Percentiles rank a stretch among this genome's conserved stretches.
Conservation (phyloP, 257 asterid species). For the Plantago major region DNA sequence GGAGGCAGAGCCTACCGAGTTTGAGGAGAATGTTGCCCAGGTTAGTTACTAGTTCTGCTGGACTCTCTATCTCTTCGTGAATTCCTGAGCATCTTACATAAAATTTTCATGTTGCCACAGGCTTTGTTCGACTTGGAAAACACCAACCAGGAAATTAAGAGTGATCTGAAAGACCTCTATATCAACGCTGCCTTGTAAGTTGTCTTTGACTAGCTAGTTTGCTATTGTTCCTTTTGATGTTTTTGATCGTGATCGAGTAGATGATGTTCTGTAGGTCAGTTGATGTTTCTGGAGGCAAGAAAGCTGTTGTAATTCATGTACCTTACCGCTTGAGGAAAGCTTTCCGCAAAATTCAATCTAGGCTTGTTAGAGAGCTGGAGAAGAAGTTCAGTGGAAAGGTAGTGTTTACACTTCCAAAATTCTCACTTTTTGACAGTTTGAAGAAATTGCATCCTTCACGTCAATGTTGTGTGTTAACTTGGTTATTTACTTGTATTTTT, state of each 20-base stretch:
- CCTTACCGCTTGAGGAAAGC: constrained; percentile 82
- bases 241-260: background rate
- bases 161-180: constrained; percentile 62
- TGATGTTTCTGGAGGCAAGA: constrained; percentile 72
- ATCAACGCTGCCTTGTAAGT: constrained; percentile 58
- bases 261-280: constrained; percentile 48
- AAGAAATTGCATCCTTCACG: no score
- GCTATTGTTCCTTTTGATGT: background rate
- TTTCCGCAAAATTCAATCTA: constrained; percentile 82
- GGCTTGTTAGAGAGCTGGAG: constrained; percentile 91
- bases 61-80: no score
- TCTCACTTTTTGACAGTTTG: background rate
- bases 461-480: no score
- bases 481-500: no score
- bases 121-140: constrained; percentile 66
- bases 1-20: constrained; percentile 34
- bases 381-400: constrained; percentile 99
- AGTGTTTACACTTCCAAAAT: background rate
- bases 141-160: constrained; percentile 55
- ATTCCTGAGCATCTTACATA: no score
- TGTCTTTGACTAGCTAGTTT: background rate
- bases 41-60: constrained; percentile 17
- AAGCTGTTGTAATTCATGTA: constrained; percentile 87
- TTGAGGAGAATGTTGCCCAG: constrained; percentile 42
- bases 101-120: constrained; percentile 15